phyloP scores from a whole-genome alignment of 108 stramenopile genomes.

The Nannochloropsis oceanica region DNA sequence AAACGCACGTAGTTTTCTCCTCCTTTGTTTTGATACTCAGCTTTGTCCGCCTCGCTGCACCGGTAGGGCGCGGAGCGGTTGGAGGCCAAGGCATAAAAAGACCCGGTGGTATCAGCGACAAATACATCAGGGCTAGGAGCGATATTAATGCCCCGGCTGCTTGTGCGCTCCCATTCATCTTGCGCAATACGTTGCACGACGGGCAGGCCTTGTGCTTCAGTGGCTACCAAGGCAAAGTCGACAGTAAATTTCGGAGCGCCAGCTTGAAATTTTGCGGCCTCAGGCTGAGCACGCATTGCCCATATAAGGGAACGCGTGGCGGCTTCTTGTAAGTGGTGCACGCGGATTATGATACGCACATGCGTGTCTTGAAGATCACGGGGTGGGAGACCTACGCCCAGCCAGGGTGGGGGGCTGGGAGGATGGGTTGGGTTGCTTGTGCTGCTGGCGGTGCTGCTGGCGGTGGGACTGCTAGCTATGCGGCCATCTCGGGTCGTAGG shows the following conservation, averaged over 20 bases:
- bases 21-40: not conserved
- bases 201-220: not conserved
- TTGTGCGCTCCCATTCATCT: not conserved
- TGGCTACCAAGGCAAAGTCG: not conserved
- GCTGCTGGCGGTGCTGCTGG: not conserved
- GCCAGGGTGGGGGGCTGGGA: not conserved
- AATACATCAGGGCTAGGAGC: not conserved
- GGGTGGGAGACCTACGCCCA: not conserved
- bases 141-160: not conserved
- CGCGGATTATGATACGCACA: not conserved
- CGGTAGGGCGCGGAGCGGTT: not conserved
- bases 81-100: not conserved
- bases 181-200: not conserved
- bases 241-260: not conserved
- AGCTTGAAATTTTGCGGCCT: not conserved
- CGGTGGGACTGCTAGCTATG: not conserved
- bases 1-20: not conserved
- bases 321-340: not conserved
- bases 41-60: not conserved
- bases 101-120: not conserved
- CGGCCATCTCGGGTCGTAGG: not conserved
- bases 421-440: not conserved
- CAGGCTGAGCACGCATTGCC: not conserved
- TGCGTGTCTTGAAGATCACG: not conserved
- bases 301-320: not conserved